A percentile compares a stretch with the other conserved stretches of the same genome.
Evolutionary conservation across 1,139 yeast genomes (phyloP).

Genomic region (Hansenula sp.): DNA sequence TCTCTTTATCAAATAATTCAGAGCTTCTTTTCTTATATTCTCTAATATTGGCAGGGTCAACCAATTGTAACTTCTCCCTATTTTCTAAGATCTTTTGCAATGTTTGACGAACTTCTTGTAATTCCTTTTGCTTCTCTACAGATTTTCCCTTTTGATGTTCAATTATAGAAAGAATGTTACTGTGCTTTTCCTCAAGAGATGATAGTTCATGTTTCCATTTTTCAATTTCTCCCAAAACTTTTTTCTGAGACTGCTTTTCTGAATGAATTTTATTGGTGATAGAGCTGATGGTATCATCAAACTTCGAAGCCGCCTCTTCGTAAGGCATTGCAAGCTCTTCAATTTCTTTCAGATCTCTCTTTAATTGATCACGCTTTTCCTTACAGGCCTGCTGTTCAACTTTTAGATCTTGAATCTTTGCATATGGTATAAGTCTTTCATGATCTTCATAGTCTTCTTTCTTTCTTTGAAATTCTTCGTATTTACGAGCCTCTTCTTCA

Average conservation of each 20-base stretch:
- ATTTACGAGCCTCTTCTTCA: conserved; percentile 35
- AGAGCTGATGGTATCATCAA: conserved; percentile 14
- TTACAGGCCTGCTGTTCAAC: conserved; percentile 38
- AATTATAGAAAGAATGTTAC: conserved; percentile 19
- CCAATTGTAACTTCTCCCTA: conserved; percentile 21
- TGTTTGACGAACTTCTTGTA: conserved; percentile 20
- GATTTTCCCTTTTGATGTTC: conserved; percentile 7
- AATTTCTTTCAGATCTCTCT: conserved; percentile 31
- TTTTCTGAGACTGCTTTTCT: conserved; percentile 9
- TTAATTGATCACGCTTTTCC: conserved; percentile 38
- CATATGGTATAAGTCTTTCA: conserved; percentile 56
- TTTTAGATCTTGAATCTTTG: conserved; percentile 51
- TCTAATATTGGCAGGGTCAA: neutral
- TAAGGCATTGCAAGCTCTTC: conserved; percentile 28
- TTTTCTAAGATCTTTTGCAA: conserved; percentile 22
- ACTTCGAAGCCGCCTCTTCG: conserved; percentile 18
- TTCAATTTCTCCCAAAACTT: conserved; percentile 14
- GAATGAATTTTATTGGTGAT: conserved; percentile 10
- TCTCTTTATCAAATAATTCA: conserved; percentile 18
- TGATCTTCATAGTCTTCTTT: conserved; percentile 44
- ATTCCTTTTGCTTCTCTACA: conserved; percentile 22
- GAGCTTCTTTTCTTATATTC: conserved; percentile 19
- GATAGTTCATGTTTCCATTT: conserved; percentile 22
- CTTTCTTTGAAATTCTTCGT: conserved; percentile 28
- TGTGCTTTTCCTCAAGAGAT: conserved; percentile 22